Conservation (phyloP, 2,329 filamentous ascomycete genomes). For the Fonsecaea monophora region DNA sequence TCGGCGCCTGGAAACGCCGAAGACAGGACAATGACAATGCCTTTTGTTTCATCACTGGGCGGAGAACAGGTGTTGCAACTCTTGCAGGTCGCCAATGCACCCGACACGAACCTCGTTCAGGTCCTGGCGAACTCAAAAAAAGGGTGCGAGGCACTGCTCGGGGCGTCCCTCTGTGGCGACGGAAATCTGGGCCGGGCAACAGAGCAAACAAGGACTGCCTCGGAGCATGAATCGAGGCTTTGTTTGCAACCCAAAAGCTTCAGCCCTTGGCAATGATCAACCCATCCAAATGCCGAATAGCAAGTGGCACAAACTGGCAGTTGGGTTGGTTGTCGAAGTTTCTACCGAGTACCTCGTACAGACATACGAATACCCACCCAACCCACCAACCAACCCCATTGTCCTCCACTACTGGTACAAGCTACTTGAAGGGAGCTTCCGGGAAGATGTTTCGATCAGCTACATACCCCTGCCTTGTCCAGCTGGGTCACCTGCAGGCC, state of each 20-base stretch:
- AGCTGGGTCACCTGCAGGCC: constrained; percentile 1
- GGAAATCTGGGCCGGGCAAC: background rate
- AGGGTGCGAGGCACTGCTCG: constrained; percentile 3
- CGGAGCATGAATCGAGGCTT: background rate
- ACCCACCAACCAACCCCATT: background rate
- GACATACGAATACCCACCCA: no score
- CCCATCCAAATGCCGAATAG: background rate
- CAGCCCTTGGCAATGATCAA: background rate
- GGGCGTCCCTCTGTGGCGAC: background rate
- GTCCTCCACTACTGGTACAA: background rate
- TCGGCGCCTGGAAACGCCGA: constrained; percentile 17
- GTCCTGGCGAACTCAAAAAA: constrained; percentile 1
- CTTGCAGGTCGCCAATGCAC: constrained; percentile 18
- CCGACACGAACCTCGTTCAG: constrained; percentile 14
- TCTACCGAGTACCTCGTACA: background rate
- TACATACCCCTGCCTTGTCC: background rate
- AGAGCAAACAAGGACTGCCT: background rate
- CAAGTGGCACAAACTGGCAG: background rate
- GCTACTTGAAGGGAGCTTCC: background rate
- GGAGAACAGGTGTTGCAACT: constrained; percentile 20
- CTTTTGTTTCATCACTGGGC: constrained; percentile 18
- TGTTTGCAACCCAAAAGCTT: background rate
- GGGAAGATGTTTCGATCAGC: background rate
- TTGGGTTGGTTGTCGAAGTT: background rate
- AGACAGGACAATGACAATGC: background rate